These are phyloP conservation scores for Harringtonia aguacate DNA, from an alignment of 2,329 filamentous ascomycete species.

Conservation along the genomic window DNA sequence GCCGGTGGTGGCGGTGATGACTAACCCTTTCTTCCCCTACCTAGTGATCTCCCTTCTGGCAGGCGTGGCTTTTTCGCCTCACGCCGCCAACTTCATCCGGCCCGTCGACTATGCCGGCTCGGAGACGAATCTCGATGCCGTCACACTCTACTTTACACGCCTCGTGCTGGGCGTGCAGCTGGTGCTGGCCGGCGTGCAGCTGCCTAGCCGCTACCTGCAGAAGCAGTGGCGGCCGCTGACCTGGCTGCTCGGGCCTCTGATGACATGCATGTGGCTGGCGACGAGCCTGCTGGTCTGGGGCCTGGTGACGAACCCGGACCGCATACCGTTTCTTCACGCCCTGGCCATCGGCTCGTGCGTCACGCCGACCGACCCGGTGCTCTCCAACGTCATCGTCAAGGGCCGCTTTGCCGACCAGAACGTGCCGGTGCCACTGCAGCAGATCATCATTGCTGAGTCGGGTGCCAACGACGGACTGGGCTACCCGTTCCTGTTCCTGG, in stretches of 20 bases:
- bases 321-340: slow-evolving; percentile 64
- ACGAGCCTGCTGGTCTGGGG: slow-evolving; percentile 73
- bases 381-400: slow-evolving; percentile 86
- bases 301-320: slow-evolving; percentile 44
- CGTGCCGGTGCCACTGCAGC: slow-evolving; percentile 69
- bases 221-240: slow-evolving; percentile 68
- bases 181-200: slow-evolving; percentile 76
- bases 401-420: slow-evolving; percentile 72
- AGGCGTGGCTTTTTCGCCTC: slow-evolving; percentile 68
- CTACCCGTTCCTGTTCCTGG: slow-evolving; percentile 80
- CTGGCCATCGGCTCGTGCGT: slow-evolving; percentile 75
- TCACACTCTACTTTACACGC: slow-evolving; percentile 76
- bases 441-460: slow-evolving; percentile 71
- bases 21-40: neutral
- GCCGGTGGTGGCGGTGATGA: too few species aligned
- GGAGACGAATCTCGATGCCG: slow-evolving; percentile 49
- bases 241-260: slow-evolving; percentile 70
- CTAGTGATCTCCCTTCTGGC: slow-evolving; percentile 74
- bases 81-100: slow-evolving; percentile 64
- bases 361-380: slow-evolving; percentile 82
- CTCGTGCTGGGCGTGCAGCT: slow-evolving; percentile 86
- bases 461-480: slow-evolving; percentile 84
- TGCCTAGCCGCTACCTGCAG: slow-evolving; percentile 71
- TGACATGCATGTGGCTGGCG: slow-evolving; percentile 77
- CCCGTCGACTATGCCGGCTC: slow-evolving; percentile 63